Base-by-base conservation (phyloP, 106 monocot species). In the Dioscorea alata region DNA sequence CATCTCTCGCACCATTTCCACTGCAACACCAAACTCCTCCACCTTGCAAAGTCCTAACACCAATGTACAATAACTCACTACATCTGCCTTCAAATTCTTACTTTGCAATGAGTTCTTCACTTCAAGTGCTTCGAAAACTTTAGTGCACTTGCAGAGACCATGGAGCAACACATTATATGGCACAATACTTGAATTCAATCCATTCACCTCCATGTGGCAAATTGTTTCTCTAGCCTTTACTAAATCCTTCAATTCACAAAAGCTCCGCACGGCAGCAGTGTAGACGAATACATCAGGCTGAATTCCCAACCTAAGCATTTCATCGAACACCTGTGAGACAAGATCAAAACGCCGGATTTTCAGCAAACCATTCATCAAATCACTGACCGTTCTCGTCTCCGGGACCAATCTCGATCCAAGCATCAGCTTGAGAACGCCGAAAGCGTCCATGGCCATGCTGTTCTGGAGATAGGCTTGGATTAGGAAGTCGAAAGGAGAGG, bases 161-260 rank as follows among this genome's bases (percentile, higher is more conserved):
- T 92, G 89, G n/a, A 97, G 79, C 49, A 91, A 67, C 33, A 85
- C 77, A 73, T 92, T 97, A 65, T 97, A 92, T 0, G 81, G 69
- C 2, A 84, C 78, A 61, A 85, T 76, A 21, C 69, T 75, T 35
- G 68, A 67, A 65, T 63, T 49, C 18, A 73, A 17, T 19, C 63
- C 71, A 35, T 65, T 52, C 8, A 31, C 62, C 67, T 90, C 94
- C 83, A 87, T 87, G 42, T 54, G 56, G 13, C 4, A 61, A 50
- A 94, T 53, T 20, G 79, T 19, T 32, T 80, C 78, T 63, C 77
- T 69, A 4, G 89, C 96, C 58, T 68, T 69, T 21, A 34, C 60
- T 33, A 91, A 76, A 74, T 92, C 69, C 58, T 74, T 86, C 73
- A 83, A n/a, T 53, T 92, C 91, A 24, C 96, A 97, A 49, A 78